Conservation (phyloP, 2,329 filamentous ascomycete genomes). For the Amylocarpus encephaloides region DNA sequence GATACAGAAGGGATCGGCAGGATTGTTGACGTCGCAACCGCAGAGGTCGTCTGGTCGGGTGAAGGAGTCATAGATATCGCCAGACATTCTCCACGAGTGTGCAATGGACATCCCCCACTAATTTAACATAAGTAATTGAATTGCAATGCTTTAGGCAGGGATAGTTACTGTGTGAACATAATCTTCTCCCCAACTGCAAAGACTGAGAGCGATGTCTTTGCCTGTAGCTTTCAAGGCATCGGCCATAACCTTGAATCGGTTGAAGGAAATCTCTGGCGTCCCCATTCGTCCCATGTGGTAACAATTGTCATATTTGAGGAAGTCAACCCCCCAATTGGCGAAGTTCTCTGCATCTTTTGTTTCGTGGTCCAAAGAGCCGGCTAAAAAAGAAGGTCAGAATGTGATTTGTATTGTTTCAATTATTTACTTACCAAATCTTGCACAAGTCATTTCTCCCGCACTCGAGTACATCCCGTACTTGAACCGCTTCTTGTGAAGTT, state of each 20-base stretch:
- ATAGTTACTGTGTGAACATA: slow-evolving; percentile 27
- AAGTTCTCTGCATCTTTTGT: slow-evolving; percentile 43
- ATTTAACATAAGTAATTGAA: neutral
- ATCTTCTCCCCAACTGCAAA: slow-evolving; percentile 43
- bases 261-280: slow-evolving; percentile 16
- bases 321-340: slow-evolving; percentile 45
- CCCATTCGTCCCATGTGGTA: slow-evolving; percentile 45
- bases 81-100: slow-evolving; percentile 36
- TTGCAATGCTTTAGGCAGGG: neutral
- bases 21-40: slow-evolving; percentile 10
- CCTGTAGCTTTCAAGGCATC: slow-evolving; percentile 28
- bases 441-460: slow-evolving; percentile 30
- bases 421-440: slow-evolving; percentile 17
- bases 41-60: slow-evolving; percentile 21
- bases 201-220: slow-evolving; percentile 30
- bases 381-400: slow-evolving; percentile 24
- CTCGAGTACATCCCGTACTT: slow-evolving; percentile 38
- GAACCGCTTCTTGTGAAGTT: slow-evolving; percentile 35
- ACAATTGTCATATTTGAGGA: slow-evolving; percentile 50
- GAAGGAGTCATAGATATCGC: slow-evolving; percentile 32
- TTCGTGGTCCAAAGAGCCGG: slow-evolving; percentile 33
- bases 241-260: slow-evolving; percentile 29
- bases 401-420: neutral
- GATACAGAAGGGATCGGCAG: slow-evolving; percentile 15
- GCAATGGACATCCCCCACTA: slow-evolving; percentile 34